phyloP scores from a whole-genome alignment of 176 grass and related monocot species.

The Neostapfia colusana region DNA sequence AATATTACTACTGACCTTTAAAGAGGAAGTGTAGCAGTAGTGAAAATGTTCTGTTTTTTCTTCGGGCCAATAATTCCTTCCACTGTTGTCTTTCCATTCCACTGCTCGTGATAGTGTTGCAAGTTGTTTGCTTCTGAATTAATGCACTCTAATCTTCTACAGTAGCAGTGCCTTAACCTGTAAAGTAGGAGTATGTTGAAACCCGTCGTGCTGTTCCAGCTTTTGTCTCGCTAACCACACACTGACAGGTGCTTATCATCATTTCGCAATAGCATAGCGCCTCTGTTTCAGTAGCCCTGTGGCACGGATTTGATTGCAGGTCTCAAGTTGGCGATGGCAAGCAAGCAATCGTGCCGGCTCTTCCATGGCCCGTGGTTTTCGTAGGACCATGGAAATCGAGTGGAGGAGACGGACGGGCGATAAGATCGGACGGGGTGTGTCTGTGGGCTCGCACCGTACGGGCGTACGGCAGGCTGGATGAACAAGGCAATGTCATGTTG shows the following conservation, averaged over 20 bases:
- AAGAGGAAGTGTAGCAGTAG: too few relatives aligned
- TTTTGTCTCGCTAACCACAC: constrained; percentile 22
- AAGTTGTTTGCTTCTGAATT: background rate
- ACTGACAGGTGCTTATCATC: background rate
- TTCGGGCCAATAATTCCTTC: background rate
- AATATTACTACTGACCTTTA: background rate
- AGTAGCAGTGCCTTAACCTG: background rate
- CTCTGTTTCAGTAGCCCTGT: background rate
- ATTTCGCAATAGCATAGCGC: background rate
- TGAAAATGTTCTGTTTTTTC: background rate
- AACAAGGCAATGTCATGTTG: constrained; percentile 38
- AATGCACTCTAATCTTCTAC: background rate
- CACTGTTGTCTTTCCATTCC: background rate
- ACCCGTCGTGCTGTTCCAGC: background rate
- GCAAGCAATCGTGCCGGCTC: background rate
- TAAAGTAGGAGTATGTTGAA: background rate
- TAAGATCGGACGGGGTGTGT: constrained; percentile 12
- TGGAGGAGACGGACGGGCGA: constrained; percentile 25
- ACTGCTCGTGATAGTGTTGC: background rate
- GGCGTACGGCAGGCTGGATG: constrained; percentile 30
- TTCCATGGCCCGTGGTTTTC: constrained; percentile 20
- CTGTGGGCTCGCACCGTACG: constrained; percentile 12
- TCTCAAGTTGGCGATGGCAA: background rate
- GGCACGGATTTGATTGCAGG: background rate
- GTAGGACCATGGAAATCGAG: constrained; percentile 17